Evolutionary conservation across 306 rosid genomes (phyloP), one percentile per base, ranked within the genome.

Genomic region (Dalbergia cultrata): DNA sequence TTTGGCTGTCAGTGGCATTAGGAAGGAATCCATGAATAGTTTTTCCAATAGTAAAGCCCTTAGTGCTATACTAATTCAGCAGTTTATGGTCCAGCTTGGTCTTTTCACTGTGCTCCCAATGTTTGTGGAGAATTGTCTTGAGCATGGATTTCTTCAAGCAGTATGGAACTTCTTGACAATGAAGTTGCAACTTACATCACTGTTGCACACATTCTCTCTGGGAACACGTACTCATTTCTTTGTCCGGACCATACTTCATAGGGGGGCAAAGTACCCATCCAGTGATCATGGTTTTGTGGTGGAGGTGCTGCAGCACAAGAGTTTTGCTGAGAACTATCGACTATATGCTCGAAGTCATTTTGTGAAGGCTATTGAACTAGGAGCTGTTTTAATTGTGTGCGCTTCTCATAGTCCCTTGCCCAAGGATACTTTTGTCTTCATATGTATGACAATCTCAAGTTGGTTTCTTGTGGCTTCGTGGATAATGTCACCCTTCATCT

Each of bases 281-380:
- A 95, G 97, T 16, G 98, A 97, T 6, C 97, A 97, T 16, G 98
- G 98, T 41, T 95, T 95, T 70, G 98, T 95, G 79, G 97, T 95
- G 67, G 84, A 87, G 77, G 26, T 22, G 26, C 26, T 22, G 26
- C 26, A 22, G 26, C 98, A 91, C 89, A 95, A 87, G 89, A 90
- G 95, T 74, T 94, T 94, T 86, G 86, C 93, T 5, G 98, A 95
- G 86, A 95, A 95, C 84, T 95, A 95, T 77, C 88, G 97, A 77
- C 88, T 95, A 45, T 95, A 87, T 78, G 84, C 97, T 58, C 90
- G 98, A 69, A 95, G 98, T 88, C 98, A 94, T 78, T 92, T 94
- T 91, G 92, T 90, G 75, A 94, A 94, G 85, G 98, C 88, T 72
- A 82, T 94, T 57, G 98, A 94, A 87, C 97, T 94, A 50, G 98